Percentiles rank a stretch among this genome's conserved stretches.
phyloP scores from a whole-genome alignment of 2,329 filamentous ascomycete species.

The Fusarium sp. region DNA sequence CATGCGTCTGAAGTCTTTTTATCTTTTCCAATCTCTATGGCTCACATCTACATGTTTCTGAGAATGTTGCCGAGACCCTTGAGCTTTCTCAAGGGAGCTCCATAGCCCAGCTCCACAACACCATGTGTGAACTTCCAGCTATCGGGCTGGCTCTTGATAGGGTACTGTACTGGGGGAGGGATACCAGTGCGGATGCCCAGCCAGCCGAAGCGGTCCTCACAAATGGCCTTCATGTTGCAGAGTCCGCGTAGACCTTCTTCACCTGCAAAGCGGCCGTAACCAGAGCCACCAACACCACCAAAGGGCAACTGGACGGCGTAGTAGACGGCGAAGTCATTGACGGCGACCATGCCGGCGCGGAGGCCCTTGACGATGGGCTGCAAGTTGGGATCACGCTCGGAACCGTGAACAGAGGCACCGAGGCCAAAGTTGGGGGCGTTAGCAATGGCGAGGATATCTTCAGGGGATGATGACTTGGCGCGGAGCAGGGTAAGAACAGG shows the following conservation, averaged over 20 bases:
- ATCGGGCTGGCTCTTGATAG: conserved; percentile 71
- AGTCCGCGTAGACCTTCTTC: conserved; percentile 86
- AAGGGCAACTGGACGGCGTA: conserved; percentile 97
- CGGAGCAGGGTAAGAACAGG: conserved; percentile 90
- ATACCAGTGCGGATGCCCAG: conserved; percentile 78
- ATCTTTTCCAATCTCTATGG: not conserved
- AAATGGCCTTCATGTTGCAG: conserved; percentile 90
- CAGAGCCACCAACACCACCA: conserved; percentile 88
- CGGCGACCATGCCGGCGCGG: conserved; percentile 87
- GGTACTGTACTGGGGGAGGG: conserved; percentile 83
- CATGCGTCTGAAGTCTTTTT: not conserved
- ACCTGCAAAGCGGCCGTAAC: conserved; percentile 92
- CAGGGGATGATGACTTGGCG: conserved; percentile 67
- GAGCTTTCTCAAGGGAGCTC: conserved; percentile 51
- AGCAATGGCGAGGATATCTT: conserved; percentile 77
- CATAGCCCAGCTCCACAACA: conserved; percentile 71
- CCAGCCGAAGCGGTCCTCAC: conserved; percentile 75
- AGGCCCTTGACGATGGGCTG: conserved; percentile 73
- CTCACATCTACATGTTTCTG: conserved; percentile 52
- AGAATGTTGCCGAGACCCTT: conserved; percentile 55
- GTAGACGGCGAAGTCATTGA: conserved; percentile 95
- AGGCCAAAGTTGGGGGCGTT: conserved; percentile 89
- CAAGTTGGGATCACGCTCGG: conserved; percentile 68
- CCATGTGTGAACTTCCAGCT: conserved; percentile 74
- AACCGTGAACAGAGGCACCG: conserved; percentile 88